Evolutionary conservation across 306 rosid species (phyloP), one percentile per base, ranked within the genome.

Genomic region (Pachyrhizus erosus): DNA sequence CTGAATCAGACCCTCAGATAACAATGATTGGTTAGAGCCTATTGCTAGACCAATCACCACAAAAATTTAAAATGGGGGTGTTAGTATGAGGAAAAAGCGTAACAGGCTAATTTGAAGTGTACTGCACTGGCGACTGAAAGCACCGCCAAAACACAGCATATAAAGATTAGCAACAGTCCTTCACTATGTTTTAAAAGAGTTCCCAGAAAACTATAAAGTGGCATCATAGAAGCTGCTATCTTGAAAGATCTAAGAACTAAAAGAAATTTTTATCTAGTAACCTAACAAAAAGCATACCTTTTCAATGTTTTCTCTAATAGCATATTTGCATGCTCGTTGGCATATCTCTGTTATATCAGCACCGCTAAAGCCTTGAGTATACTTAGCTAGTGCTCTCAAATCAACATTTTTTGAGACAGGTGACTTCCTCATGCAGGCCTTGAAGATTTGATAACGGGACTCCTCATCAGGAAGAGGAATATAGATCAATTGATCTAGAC

Each of bases 261-360:
- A 52, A 10, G 55, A 24, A 24, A 68, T 42, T 54, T 18, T 42
- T 66, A 60, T 21, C 37, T 4, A 61, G 37, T 23, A 54, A 72
- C 57, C 68, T 13, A 37, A 43, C 55, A 27, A 70, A 60, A 62
- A 70, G 12, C 55, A 5, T 84, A 86, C 91, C 89, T 88, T 86
- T 60, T 88, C 88, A 55, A 88, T 88, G 80, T 84, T 71, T 61
- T 88, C 89, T 86, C 91, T 86, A 11, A 88, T 84, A 67, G 91
- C 91, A 84, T 88, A 86, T 68, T 88, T 88, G 85, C 91, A 88
- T 1, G 89, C 77, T 24, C 89, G 83, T 83, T 88, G 91, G 83
- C 89, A 88, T 70, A 88, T 88, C 77, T 88, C 89, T 31, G 89
- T 88, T 49, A 88, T 80, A 46, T 85, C 91, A 66, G 91, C 91